Conservation (phyloP, 371 early-diverging fungal genomes). For the Lichtheimia hyalospora region DNA sequence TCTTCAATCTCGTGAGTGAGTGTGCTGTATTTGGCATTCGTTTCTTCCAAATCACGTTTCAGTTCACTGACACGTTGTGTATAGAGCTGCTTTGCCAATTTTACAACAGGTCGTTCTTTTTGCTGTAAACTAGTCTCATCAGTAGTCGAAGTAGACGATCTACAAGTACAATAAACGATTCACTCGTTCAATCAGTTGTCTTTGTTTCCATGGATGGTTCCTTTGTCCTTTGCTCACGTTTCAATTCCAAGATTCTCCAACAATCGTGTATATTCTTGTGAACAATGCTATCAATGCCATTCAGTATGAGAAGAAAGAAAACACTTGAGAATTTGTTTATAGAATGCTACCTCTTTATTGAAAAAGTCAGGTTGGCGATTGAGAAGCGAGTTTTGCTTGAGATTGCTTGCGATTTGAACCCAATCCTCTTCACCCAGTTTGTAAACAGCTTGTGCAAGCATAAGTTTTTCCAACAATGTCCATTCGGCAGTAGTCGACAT, state of each 20-base stretch:
- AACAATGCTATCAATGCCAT: conserved; percentile 33
- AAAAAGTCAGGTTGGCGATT: conserved; percentile 56
- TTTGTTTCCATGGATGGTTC: too few relatives aligned
- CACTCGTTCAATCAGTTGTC: too few relatives aligned
- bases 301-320: too few relatives aligned
- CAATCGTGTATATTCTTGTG: conserved; percentile 37
- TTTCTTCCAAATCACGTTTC: conserved; percentile 32
- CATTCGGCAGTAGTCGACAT: conserved; percentile 35
- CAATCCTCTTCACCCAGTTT: conserved; percentile 72
- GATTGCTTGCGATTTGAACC: conserved; percentile 61
- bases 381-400: conserved; percentile 56
- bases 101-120: conserved; percentile 36
- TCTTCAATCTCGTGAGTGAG: conserved; percentile 55
- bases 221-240: conserved; percentile 19
- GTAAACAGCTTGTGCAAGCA: conserved; percentile 74
- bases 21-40: conserved; percentile 41
- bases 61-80: conserved; percentile 61
- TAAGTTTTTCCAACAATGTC: conserved; percentile 65
- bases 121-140: too few relatives aligned
- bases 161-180: too few relatives aligned
- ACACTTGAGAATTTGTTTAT: neutral
- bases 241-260: conserved; percentile 36
- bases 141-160: too few relatives aligned
- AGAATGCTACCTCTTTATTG: conserved; percentile 48
- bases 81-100: conserved; percentile 59